phyloP scores from a whole-genome alignment of 257 asterid genomes.

The Fraxinus quadrangulata region DNA sequence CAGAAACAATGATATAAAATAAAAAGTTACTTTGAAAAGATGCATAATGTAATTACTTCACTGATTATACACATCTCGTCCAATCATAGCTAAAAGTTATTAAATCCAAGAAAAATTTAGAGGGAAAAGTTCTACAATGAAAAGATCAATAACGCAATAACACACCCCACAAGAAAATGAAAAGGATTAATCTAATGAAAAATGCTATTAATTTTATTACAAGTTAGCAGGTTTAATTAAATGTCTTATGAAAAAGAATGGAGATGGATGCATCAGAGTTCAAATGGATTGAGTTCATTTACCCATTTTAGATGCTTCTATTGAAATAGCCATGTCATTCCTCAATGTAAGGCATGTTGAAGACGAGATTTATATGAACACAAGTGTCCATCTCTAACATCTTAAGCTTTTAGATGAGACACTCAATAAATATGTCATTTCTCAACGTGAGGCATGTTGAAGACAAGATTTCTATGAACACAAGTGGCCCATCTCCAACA shows the following conservation, averaged over 20 bases:
- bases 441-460: neutral
- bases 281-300: neutral
- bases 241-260: neutral
- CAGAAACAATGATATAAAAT: conserved; percentile 18
- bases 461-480: neutral
- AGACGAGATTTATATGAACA: neutral
- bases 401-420: no score
- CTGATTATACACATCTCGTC: neutral
- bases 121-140: neutral
- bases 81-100: neutral
- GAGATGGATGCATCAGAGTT: neutral
- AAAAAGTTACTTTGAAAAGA: neutral
- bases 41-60: neutral
- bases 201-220: neutral
- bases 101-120: neutral
- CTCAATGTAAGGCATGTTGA: neutral
- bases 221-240: neutral
- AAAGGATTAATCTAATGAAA: neutral
- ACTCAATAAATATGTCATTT: neutral
- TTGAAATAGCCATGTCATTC: neutral
- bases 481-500: neutral
- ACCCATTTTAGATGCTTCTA: neutral
- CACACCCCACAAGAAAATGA: neutral
- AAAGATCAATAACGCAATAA: neutral
- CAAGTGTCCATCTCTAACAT: neutral